A percentile compares a stretch with the other conserved stretches of the same genome.
phyloP scores from a whole-genome alignment of 1,139 yeast genomes.

The Nematodospora anomalae region DNA sequence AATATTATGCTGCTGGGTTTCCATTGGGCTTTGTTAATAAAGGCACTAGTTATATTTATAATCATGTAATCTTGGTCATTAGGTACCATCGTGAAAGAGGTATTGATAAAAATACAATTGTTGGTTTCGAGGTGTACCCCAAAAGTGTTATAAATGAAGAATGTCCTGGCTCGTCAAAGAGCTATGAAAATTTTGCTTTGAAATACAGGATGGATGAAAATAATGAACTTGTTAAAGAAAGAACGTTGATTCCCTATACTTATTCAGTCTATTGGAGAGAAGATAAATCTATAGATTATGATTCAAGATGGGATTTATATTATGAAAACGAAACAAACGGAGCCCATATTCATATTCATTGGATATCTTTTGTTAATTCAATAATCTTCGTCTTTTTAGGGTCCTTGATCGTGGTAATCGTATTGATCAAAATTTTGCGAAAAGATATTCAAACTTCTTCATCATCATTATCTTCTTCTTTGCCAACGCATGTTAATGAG shows the following conservation, averaged over 20 bases:
- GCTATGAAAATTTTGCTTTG: slow-evolving; percentile 55
- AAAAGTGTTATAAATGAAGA: slow-evolving; percentile 66
- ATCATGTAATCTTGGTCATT: slow-evolving; percentile 79
- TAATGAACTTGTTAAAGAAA: slow-evolving; percentile 22
- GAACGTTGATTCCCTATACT: slow-evolving; percentile 64
- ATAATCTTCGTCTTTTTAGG: slow-evolving; percentile 58
- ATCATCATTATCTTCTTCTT: slow-evolving; percentile 19
- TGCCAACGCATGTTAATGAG: slow-evolving; percentile 17
- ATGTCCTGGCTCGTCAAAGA: slow-evolving; percentile 69
- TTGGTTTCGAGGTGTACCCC: slow-evolving; percentile 90
- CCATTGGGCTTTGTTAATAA: slow-evolving; percentile 73
- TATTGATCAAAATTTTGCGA: slow-evolving; percentile 53
- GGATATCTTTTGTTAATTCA: slow-evolving; percentile 70
- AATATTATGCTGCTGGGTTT: slow-evolving; percentile 85
- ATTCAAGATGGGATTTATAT: slow-evolving; percentile 74
- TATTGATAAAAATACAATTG: slow-evolving; percentile 56
- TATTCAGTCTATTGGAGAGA: slow-evolving; percentile 91
- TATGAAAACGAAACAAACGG: slow-evolving; percentile 54
- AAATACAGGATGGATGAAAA: slow-evolving; percentile 19
- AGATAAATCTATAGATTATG: slow-evolving; percentile 66
- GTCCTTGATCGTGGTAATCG: slow-evolving; percentile 63
- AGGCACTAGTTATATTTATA: slow-evolving; percentile 62
- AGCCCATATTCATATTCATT: slow-evolving; percentile 54
- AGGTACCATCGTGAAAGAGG: slow-evolving; percentile 60
- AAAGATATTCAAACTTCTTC: slow-evolving; percentile 32